Percentiles rank a stretch among this genome's conserved stretches.
phyloP scores from a whole-genome alignment of 331 rosid genomes.

The Quercus phellos region DNA sequence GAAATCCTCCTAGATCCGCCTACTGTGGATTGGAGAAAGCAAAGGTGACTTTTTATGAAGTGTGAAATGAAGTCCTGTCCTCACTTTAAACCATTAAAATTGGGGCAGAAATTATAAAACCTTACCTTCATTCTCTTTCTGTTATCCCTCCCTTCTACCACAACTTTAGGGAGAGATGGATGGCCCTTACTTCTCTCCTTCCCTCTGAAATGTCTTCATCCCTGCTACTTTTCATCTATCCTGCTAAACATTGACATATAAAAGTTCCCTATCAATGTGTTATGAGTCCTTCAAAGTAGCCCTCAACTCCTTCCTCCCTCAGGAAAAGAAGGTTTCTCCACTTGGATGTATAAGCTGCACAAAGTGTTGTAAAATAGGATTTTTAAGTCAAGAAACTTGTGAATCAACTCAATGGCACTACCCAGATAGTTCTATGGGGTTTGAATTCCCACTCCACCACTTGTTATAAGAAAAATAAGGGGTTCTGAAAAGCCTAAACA shows the following conservation, averaged over 20 bases:
- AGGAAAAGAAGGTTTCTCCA: not conserved
- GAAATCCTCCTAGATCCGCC: not conserved
- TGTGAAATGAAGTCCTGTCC: not conserved
- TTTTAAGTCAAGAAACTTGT: too few species aligned
- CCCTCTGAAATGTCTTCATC: not conserved
- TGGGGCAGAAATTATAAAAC: not conserved
- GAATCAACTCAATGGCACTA: too few species aligned
- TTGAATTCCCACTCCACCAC: too few species aligned
- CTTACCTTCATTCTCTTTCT: not conserved
- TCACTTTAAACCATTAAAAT: not conserved
- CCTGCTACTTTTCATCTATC: not conserved
- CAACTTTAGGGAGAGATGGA: not conserved
- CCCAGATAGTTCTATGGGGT: too few species aligned
- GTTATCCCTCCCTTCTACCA: not conserved
- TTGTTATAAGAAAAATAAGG: not conserved
- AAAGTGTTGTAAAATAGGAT: too few species aligned
- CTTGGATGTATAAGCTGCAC: not conserved
- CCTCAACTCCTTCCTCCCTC: not conserved
- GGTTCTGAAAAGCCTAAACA: not conserved
- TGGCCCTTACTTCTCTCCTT: not conserved
- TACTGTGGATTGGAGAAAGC: not conserved
- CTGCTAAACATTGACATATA: not conserved
- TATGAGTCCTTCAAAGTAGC: not conserved
- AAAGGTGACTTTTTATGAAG: not conserved
- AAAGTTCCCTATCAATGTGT: not conserved